Conservation (phyloP, 2,329 filamentous ascomycete species). For the Cercospora nicotianae region DNA sequence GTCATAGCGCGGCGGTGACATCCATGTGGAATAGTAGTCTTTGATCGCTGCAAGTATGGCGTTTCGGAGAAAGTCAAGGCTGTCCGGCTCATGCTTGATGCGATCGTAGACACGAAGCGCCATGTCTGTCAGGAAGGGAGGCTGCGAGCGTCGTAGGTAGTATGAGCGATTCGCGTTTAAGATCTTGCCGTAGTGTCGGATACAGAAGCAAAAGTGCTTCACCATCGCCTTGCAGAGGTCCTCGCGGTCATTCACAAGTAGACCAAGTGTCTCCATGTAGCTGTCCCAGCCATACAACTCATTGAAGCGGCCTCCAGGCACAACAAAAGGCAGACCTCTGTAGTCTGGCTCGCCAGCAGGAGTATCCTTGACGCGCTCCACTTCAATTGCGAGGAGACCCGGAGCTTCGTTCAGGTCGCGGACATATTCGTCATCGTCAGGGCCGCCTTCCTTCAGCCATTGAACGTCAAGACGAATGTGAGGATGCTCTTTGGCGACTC, state of each 20-base stretch:
- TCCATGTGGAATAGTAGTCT: constrained; percentile 92
- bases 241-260: constrained; percentile 80
- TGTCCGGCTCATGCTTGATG: constrained; percentile 81
- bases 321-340: constrained; percentile 87
- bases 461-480: constrained; percentile 86
- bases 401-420: constrained; percentile 82
- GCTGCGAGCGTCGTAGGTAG: constrained; percentile 91
- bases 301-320: constrained; percentile 95
- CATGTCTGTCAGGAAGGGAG: constrained; percentile 97
- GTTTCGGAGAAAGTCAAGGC: constrained; percentile 75
- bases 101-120: constrained; percentile 88
- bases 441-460: constrained; percentile 64
- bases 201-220: constrained; percentile 94
- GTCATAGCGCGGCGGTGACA: constrained; percentile 69
- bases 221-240: constrained; percentile 94
- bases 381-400: constrained; percentile 83
- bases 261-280: constrained; percentile 93
- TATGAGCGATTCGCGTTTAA: constrained; percentile 95
- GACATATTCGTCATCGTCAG: constrained; percentile 72
- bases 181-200: constrained; percentile 97
- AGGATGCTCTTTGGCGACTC: constrained; percentile 74
- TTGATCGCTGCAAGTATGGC: constrained; percentile 92
- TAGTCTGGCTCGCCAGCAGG: constrained; percentile 69
- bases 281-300: constrained; percentile 99
- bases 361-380: constrained; percentile 67